Conservation (phyloP, 2,329 filamentous ascomycete genomes). For the Fusarium brevicatenulatum region DNA sequence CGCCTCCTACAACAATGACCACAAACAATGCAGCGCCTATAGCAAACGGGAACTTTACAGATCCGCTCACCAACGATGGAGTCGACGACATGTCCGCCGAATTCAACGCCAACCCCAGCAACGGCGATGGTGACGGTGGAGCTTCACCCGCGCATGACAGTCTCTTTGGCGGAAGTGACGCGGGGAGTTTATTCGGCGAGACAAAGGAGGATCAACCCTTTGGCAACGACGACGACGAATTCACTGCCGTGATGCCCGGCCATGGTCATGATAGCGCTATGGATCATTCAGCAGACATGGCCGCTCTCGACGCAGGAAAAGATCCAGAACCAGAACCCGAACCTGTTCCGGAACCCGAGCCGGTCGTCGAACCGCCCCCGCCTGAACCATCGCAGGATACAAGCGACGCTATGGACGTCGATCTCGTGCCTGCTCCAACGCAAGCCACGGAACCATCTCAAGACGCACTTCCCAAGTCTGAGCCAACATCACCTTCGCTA, state of each 20-base stretch:
- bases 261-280: constrained; percentile 54
- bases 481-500: constrained; percentile 39
- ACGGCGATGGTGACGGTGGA: constrained; percentile 59
- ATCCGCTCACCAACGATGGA: constrained; percentile 38
- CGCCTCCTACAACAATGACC: constrained; percentile 74
- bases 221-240: constrained; percentile 85
- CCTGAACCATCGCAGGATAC: constrained; percentile 14
- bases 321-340: constrained; percentile 41
- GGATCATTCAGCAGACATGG: constrained; percentile 56
- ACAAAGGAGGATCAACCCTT: constrained; percentile 70
- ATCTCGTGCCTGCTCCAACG: constrained; percentile 30
- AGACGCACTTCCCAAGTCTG: constrained; percentile 17
- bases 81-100: constrained; percentile 35
- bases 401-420: constrained; percentile 48
- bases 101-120: constrained; percentile 32
- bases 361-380: constrained; percentile 38
- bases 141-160: constrained; percentile 79
- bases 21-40: constrained; percentile 76
- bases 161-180: constrained; percentile 82
- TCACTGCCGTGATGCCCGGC: constrained; percentile 65
- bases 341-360: not conserved
- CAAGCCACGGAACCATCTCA: constrained; percentile 24
- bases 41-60: constrained; percentile 58
- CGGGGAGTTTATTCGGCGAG: constrained; percentile 90
- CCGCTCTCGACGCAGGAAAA: constrained; percentile 46